Percentiles rank a stretch among this genome's conserved stretches.
Evolutionary conservation across 192 early-diverging fungal species (phyloP).

Genomic region (Gonapodya sp.): DNA sequence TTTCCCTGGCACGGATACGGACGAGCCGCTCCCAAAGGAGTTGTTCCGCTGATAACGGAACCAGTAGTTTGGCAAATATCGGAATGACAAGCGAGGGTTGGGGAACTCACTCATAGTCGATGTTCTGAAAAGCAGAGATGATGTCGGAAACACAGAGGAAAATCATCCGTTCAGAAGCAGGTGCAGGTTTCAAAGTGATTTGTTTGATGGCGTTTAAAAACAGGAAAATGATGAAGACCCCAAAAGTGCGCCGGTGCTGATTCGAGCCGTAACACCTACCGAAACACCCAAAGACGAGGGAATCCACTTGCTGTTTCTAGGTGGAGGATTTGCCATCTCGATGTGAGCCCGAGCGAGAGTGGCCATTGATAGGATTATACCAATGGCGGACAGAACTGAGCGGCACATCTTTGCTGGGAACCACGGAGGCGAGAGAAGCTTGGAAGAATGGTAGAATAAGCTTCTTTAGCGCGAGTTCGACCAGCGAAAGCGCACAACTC

Average conservation of each 20-base stretch:
- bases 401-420: no score
- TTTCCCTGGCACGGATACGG: conserved; percentile 24
- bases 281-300: background rate
- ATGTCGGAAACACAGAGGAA: background rate
- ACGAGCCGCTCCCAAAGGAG: conserved; percentile 14
- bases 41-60: background rate
- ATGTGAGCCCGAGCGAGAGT: background rate
- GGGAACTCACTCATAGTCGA: background rate
- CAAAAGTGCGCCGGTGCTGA: no score
- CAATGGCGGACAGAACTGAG: no score
- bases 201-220: no score
- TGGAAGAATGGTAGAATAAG: no score
- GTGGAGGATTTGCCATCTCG: background rate
- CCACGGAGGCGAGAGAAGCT: no score
- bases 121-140: background rate
- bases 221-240: no score
- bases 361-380: no score
- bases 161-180: no score
- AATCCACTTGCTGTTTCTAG: background rate
- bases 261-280: background rate
- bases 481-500: conserved; percentile 48
- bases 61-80: background rate
- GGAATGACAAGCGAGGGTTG: background rate
- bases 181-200: no score
- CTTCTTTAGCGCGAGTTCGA: no score